A percentile compares a stretch with the other conserved stretches of the same genome.
These are phyloP conservation scores for Trametes coccinea DNA, from an alignment of 768 basidiomycete species.

Conservation along the genomic window DNA sequence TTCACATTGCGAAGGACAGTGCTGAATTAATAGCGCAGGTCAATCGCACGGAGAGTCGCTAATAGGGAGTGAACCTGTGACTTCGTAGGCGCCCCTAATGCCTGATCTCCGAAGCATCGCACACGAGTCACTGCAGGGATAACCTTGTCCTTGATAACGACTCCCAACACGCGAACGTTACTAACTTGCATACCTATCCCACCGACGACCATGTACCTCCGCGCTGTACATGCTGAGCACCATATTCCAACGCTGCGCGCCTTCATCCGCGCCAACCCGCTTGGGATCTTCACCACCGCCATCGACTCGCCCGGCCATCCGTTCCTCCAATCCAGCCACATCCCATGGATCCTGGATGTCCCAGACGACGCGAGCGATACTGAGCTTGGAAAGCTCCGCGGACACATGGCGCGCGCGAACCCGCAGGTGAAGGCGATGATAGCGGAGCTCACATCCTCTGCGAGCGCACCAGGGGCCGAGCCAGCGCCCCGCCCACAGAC, in stretches of 20 bases:
- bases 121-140: too few relatives aligned
- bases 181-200: too few relatives aligned
- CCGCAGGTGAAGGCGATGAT: slow-evolving; percentile 30
- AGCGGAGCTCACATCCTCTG: slow-evolving; percentile 7
- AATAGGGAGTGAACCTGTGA: too few relatives aligned
- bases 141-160: too few relatives aligned
- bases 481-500: too few relatives aligned
- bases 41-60: too few relatives aligned
- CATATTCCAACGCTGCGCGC: slow-evolving; percentile 33
- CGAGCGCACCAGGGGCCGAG: background rate
- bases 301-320: slow-evolving; percentile 28
- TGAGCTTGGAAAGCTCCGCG: slow-evolving; percentile 25
- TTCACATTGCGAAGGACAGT: too few relatives aligned
- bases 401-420: slow-evolving; percentile 32
- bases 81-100: too few relatives aligned
- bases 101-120: too few relatives aligned
- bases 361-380: slow-evolving; percentile 10
- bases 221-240: slow-evolving; percentile 39
- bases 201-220: slow-evolving; percentile 37
- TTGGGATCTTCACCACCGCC: slow-evolving; percentile 41
- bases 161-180: too few relatives aligned
- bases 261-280: slow-evolving; percentile 37
- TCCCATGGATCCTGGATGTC: slow-evolving; percentile 35
- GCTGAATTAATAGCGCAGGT: too few relatives aligned
- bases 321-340: slow-evolving; percentile 37